Base-by-base conservation (phyloP, 176 grass and related monocot species). In the Zea luxurians region DNA sequence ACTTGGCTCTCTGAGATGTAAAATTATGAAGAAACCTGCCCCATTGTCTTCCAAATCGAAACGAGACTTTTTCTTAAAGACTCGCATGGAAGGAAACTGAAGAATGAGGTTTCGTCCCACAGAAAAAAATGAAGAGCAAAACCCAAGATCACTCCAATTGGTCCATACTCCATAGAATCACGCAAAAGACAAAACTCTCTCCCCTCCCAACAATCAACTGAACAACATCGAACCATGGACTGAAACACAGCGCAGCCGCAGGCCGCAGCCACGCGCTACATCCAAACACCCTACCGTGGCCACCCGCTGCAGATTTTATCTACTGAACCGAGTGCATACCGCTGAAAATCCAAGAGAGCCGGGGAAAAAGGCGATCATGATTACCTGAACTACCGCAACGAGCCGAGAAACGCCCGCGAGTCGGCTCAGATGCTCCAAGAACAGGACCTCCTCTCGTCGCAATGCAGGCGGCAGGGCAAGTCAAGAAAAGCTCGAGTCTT, bases 401-500 rank as follows among this genome's bases (percentile, higher is more conserved):
- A 16, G 43, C 8, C 72, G 66, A 81, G 59, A 48, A 69, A 80
- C 36, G 70, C 34, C 73, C 27, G 54, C 21, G 37, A 72, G 16
- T 5, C 60, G 38, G 68, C 44, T 44, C 76, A 18, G 76, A 12
- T 16, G 36, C 27, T 37, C 64, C 73, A 66, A 70, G 49, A 83
- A 61, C 74, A 73, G 74, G 80, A 36, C 6, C n/a, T 4, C 37
- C 27, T 47, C 58, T 36, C 18, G 46, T 59, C 72, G 66, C 59
- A 89, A 85, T 85, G 81, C 74, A 41, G 76, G 15, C 34, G 61
- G 20, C n/a, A 36, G 48, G 13, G 48, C 66, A 18, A 66, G 70
- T 70, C 58, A 65, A 83, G 68, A 83, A 83, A 68, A 88, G 70
- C 9, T 80, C 61, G 41, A 58, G 42, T 35, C 52, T 86, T 79